Conservation (phyloP, 768 basidiomycete species). For the Suillus subluteus region DNA sequence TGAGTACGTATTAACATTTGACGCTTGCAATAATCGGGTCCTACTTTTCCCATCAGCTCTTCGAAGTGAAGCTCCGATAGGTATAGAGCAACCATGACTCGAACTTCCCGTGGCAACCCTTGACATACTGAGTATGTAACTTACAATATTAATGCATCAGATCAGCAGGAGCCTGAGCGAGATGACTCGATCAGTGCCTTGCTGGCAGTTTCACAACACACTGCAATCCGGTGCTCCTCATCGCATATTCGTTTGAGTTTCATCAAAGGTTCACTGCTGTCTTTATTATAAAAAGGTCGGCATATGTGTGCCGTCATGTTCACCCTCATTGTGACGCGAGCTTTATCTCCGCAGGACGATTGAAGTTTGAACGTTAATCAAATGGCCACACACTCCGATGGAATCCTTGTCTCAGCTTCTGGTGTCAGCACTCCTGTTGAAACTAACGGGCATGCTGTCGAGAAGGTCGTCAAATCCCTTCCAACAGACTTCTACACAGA, state of each 20-base stretch:
- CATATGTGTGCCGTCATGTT: background rate
- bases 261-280: background rate
- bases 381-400: conserved; percentile 13
- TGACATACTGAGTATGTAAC: background rate
- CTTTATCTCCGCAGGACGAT: background rate
- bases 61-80: background rate
- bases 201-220: background rate
- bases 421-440: background rate
- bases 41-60: background rate
- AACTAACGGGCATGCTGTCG: background rate
- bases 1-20: background rate
- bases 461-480: conserved; percentile 30
- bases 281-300: background rate
- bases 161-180: background rate
- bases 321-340: background rate
- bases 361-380: background rate
- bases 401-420: conserved; percentile 7
- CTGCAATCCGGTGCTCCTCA: background rate
- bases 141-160: background rate
- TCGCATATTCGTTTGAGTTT: background rate
- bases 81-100: background rate
- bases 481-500: conserved; percentile 56
- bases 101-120: background rate
- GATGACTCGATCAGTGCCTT: conserved; percentile 3
- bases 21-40: background rate